Base-by-base conservation (phyloP, 2,329 filamentous ascomycete genomes). In the Ceratocystiopsis sp. region DNA sequence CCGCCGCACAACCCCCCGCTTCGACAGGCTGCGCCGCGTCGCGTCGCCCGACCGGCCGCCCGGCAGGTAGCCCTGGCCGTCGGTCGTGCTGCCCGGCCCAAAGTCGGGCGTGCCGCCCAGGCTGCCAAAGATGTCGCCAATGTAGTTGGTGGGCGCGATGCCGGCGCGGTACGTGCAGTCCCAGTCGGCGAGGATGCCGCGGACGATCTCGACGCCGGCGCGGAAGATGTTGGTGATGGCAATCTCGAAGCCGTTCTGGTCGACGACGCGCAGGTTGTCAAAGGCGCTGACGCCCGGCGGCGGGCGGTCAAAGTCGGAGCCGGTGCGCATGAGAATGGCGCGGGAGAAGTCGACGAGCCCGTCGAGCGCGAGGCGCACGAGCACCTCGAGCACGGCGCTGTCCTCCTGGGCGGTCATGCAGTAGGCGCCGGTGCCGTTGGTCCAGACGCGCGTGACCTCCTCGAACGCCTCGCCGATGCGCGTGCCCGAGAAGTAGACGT, bases 361-460 rank as follows among this genome's bases (percentile, higher is more conserved):
- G 48, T 65, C 63, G 18, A 70, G 58, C 0, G 75, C 70, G 2
- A 68, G 69, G 13, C 80, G 69, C 17, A 82, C 58, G 25, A 84
- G 61, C 6, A 71, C 78, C 51, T 80, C 77, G 1, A 84, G 67
- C 0, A 71, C 71, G 0, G 78, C 80, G 51, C 78, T 82, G 54
- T 84, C 80, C 57, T 84, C 80, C 56, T 84, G 79, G 0, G 78
- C 78, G 2, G 71, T 80, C 59, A 78, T 73, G 61, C 80, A 84
- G 60, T 84, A 84, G 7, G 66, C 57, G 0, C 75, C 78, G 0
- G 69, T 73, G 4, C 78, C 78, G 52, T 83, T 83, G 3, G 80
- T 84, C 61, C 76, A 72, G 0, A 80, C 52, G 0, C 51, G 59
- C 4, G 75, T 78, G 17, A 71, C 78, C 48, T 78, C 75, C 51